A percentile compares a stretch with the other conserved stretches of the same genome.
phyloP scores from a whole-genome alignment of 2,329 filamentous ascomycete species.

The Nigrospora osmanthi region DNA sequence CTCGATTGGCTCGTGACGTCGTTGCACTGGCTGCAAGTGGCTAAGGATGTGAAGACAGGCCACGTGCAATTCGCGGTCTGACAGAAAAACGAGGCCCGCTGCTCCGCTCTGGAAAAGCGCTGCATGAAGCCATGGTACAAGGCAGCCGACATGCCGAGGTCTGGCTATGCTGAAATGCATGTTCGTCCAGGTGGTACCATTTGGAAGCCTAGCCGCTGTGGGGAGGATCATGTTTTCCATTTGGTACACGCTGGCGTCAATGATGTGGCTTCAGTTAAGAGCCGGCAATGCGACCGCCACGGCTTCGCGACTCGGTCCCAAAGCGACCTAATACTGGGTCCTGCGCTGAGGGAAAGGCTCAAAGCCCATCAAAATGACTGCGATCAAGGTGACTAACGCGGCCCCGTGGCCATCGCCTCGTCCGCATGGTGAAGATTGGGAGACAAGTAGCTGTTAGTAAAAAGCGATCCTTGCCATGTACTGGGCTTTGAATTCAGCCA shows the following conservation, averaged over 20 bases:
- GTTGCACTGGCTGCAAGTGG: slow-evolving; percentile 12
- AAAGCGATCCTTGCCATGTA: slow-evolving; percentile 1
- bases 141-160: background rate
- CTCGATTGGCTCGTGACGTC: slow-evolving; percentile 5
- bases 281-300: background rate
- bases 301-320: background rate
- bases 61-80: slow-evolving; percentile 16
- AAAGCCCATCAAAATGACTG: slow-evolving; percentile 8
- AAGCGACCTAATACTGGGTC: slow-evolving; percentile 6
- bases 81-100: slow-evolving; percentile 7
- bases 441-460: background rate
- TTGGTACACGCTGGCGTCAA: background rate
- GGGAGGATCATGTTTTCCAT: background rate
- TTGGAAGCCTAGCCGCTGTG: no score
- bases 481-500: slow-evolving; percentile 8
- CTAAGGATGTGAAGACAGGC: slow-evolving; percentile 10
- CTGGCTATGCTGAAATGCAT: no score
- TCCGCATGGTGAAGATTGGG: background rate
- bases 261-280: slow-evolving; percentile 3
- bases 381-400: slow-evolving; percentile 6
- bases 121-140: slow-evolving; percentile 9
- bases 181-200: no score
- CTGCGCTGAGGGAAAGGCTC: slow-evolving; percentile 14
- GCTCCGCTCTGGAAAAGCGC: background rate
- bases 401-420: slow-evolving; percentile 5